A percentile compares a stretch with the other conserved stretches of the same genome.
These are phyloP conservation scores for Carex myosuroides DNA, from an alignment of 176 grass and related monocot genomes.

Conservation along the genomic window DNA sequence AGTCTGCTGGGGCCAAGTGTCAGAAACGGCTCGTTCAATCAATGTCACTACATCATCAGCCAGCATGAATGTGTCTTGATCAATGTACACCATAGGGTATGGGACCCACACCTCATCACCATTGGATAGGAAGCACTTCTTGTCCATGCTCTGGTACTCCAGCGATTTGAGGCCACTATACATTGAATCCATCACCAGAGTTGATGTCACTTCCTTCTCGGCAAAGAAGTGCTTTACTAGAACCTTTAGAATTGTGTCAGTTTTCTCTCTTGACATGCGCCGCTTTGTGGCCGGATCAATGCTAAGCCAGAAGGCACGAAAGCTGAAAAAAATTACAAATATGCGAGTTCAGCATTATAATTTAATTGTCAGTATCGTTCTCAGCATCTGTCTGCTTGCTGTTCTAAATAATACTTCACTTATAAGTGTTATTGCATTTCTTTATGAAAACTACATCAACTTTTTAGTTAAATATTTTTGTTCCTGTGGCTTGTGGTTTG, in stretches of 20 bases:
- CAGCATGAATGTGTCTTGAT: constrained; percentile 32
- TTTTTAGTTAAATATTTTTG: neutral
- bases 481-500: neutral
- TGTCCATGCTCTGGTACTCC: constrained; percentile 28
- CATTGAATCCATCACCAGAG: constrained; percentile 79
- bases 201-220: constrained; percentile 87
- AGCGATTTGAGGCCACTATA: constrained; percentile 42
- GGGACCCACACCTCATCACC: constrained; percentile 2
- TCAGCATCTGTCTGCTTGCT: neutral
- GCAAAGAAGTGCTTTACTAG: constrained; percentile 75
- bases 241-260: constrained; percentile 55
- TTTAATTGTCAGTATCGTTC: neutral
- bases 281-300: constrained; percentile 40
- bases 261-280: constrained; percentile 73
- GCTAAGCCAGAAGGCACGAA: constrained; percentile 68
- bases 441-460: neutral
- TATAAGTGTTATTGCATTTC: neutral
- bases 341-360: neutral
- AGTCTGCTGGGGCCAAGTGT: constrained; percentile 31
- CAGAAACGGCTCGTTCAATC: constrained; percentile 35
- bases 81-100: constrained; percentile 26
- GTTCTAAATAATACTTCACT: neutral
- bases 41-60: constrained; percentile 38
- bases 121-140: constrained; percentile 3
- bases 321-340: constrained; percentile 53